Evolutionary conservation across 2,329 filamentous ascomycete species (phyloP).

Genomic region (Bipolaris zeicola): DNA sequence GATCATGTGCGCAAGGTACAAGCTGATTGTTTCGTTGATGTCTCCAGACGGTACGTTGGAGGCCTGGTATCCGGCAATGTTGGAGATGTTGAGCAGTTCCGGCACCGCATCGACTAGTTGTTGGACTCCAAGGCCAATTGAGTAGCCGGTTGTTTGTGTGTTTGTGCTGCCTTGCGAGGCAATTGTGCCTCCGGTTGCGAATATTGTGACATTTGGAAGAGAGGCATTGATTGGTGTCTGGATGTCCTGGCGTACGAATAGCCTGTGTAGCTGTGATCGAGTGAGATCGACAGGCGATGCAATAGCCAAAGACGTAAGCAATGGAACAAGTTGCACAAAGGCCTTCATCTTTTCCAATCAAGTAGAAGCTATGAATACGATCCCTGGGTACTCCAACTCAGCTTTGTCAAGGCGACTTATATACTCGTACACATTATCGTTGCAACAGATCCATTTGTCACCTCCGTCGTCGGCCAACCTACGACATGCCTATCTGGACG

Average conservation of each 20-base stretch:
- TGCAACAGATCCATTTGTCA: neutral
- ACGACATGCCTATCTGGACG: slow-evolving; percentile 11
- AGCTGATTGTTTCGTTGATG: slow-evolving; percentile 57
- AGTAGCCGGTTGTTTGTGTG: slow-evolving; percentile 62
- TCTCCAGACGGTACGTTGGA: slow-evolving; percentile 44
- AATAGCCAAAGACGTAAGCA: slow-evolving; percentile 26
- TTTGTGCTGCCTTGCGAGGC: slow-evolving; percentile 58
- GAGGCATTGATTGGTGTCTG: slow-evolving; percentile 50
- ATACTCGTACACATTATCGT: neutral
- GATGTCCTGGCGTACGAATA: slow-evolving; percentile 40
- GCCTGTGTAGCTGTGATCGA: slow-evolving; percentile 21
- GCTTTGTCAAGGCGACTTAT: neutral
- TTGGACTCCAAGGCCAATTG: slow-evolving; percentile 57
- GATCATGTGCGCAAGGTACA: slow-evolving; percentile 57
- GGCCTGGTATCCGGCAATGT: slow-evolving; percentile 57
- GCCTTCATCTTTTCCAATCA: slow-evolving; percentile 29
- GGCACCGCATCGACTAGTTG: slow-evolving; percentile 62
- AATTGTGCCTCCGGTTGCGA: slow-evolving; percentile 65
- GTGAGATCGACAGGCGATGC: slow-evolving; percentile 31
- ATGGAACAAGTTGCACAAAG: slow-evolving; percentile 23
- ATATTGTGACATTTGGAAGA: slow-evolving; percentile 63
- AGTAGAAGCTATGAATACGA: neutral
- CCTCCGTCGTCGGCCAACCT: slow-evolving; percentile 3
- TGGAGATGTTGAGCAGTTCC: slow-evolving; percentile 60
- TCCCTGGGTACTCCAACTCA: neutral